A percentile compares a stretch with the other conserved stretches of the same genome.
Conservation (phyloP, 192 early-diverging fungal genomes). For the Coemansia sp. region DNA sequence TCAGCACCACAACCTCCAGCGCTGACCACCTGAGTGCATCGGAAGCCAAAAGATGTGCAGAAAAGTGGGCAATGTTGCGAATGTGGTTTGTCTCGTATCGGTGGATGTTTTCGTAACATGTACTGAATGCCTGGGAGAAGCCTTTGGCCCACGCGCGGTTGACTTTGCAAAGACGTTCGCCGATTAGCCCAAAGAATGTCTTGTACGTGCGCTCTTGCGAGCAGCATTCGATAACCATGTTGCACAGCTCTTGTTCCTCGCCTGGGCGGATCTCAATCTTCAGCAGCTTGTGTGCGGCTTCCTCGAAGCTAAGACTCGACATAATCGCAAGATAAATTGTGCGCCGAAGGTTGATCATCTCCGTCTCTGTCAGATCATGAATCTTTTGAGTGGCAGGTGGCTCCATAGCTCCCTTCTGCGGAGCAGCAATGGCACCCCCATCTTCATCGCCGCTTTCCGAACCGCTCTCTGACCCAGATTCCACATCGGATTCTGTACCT, state of each 20-base stretch:
- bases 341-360: conserved; percentile 81
- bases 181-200: conserved; percentile 89
- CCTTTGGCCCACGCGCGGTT: conserved; percentile 74
- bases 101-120: conserved; percentile 89
- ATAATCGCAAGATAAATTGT: conserved; percentile 96
- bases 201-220: conserved; percentile 93
- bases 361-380: conserved; percentile 87
- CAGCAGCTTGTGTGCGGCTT: conserved; percentile 93
- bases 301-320: conserved; percentile 93
- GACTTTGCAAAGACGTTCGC: conserved; percentile 89
- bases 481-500: conserved; percentile 39
- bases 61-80: conserved; percentile 90
- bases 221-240: conserved; percentile 98
- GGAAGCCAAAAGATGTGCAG: conserved; percentile 82
- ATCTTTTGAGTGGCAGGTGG: conserved; percentile 51
- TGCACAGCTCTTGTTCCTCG: conserved; percentile 88
- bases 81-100: conserved; percentile 90
- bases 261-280: conserved; percentile 79
- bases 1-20: conserved; percentile 75
- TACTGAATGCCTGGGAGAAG: conserved; percentile 76
- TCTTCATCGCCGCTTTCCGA: conserved; percentile 33
- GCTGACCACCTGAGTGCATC: conserved; percentile 86
- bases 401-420: background rate
- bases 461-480: conserved; percentile 54
- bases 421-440: background rate